These are phyloP conservation scores for Cardamine resedifolia DNA, from an alignment of 345 rosid species.

Conservation along the genomic window DNA sequence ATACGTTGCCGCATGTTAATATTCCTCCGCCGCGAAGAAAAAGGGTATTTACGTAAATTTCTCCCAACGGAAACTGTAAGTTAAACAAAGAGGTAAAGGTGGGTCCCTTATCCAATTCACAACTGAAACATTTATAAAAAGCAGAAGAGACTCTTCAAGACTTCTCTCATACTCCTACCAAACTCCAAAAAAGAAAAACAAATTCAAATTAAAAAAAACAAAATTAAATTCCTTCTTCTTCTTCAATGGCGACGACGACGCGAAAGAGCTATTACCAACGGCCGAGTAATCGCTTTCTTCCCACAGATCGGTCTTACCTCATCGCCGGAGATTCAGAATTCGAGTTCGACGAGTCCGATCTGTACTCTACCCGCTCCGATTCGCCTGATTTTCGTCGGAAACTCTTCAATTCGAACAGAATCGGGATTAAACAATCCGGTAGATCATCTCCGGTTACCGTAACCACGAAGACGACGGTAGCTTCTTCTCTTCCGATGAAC, in stretches of 20 bases:
- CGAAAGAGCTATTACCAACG: constrained; percentile 42
- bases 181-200: neutral
- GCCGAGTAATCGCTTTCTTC: constrained; percentile 43
- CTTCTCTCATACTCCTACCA: constrained; percentile 23
- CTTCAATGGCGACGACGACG: constrained; percentile 50
- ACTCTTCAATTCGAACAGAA: neutral
- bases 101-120: constrained; percentile 9
- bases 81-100: neutral
- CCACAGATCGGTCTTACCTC: constrained; percentile 25
- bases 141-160: neutral
- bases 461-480: neutral
- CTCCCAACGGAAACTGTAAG: neutral
- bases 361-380: constrained; percentile 18
- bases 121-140: constrained; percentile 27
- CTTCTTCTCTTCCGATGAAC: constrained; percentile 31
- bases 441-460: neutral
- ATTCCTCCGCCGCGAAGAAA: neutral
- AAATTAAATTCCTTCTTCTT: neutral
- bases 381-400: constrained; percentile 21
- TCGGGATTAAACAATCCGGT: neutral
- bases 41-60: neutral
- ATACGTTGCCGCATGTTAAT: neutral
- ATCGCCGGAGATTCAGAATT: constrained; percentile 7
- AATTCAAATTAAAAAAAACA: neutral
- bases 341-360: constrained; percentile 41